Conservation (phyloP, 202 grass and related monocot genomes). For the Elaeis oleifera region DNA sequence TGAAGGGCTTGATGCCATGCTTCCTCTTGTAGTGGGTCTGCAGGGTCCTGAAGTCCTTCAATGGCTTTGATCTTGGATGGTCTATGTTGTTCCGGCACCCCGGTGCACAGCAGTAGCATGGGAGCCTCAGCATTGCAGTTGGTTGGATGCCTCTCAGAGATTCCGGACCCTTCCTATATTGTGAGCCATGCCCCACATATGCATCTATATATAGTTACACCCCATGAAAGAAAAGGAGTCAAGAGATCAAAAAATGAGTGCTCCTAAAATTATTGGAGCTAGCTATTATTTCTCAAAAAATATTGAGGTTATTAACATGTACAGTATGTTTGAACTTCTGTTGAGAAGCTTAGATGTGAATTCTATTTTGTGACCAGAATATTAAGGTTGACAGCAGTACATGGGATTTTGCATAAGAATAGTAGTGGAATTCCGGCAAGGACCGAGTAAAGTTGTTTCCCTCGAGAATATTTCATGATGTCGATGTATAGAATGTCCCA, state of each 20-base stretch:
- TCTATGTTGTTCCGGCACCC: constrained; percentile 96
- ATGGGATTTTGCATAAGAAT: no score
- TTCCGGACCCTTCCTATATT: constrained; percentile 89
- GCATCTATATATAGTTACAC: constrained; percentile 59
- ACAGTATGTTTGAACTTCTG: no score
- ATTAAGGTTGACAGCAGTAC: no score
- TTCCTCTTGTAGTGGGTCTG: constrained; percentile 99
- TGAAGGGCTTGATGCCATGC: constrained; percentile 97
- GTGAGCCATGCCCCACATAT: constrained; percentile 99
- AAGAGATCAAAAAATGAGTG: not conserved
- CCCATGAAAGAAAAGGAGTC: constrained; percentile 1
- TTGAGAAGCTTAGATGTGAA: no score
- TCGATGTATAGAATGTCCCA: no score
- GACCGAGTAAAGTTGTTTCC: no score
- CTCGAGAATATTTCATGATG: no score
- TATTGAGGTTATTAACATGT: no score
- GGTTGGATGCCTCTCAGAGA: constrained; percentile 88
- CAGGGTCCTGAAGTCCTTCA: constrained; percentile 96
- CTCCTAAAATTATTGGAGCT: no score
- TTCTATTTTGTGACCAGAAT: no score
- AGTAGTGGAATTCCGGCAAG: no score
- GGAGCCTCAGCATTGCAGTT: constrained; percentile 91
- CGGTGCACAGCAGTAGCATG: constrained; percentile 95
- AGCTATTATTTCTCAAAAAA: no score
- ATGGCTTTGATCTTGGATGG: constrained; percentile 77